A percentile compares a stretch with the other conserved stretches of the same genome.
Conservation (phyloP, 352 stramenopile genomes). For the Vaucheria bursata region DNA sequence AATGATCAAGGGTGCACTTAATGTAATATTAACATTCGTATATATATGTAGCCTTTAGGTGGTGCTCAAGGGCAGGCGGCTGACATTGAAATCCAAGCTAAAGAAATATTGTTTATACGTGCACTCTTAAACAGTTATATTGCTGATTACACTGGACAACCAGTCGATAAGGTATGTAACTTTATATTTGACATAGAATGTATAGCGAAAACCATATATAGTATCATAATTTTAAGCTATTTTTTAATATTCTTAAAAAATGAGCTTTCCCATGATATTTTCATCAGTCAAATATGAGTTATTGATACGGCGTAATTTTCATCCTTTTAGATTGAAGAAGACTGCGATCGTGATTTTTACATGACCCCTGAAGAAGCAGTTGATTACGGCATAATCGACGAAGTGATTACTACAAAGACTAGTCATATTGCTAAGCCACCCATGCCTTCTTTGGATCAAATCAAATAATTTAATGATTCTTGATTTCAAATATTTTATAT, state of each 20-base stretch:
- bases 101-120: constrained; percentile 70
- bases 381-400: constrained; percentile 71
- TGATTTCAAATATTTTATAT: too few species aligned
- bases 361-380: constrained; percentile 68
- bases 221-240: too few species aligned
- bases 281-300: too few species aligned
- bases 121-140: constrained; percentile 67
- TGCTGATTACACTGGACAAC: constrained; percentile 64
- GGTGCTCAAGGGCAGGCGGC: constrained; percentile 80
- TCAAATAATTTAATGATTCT: constrained; percentile 14
- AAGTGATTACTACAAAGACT: constrained; percentile 70
- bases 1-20: too few species aligned
- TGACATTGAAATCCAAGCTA: constrained; percentile 91
- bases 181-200: too few species aligned
- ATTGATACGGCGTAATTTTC: too few species aligned
- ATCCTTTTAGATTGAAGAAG: constrained; percentile 57
- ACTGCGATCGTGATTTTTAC: constrained; percentile 73
- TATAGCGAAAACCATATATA: too few species aligned
- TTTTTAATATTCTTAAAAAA: too few species aligned
- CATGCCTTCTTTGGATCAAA: constrained; percentile 53
- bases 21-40: too few species aligned
- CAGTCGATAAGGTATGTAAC: constrained; percentile 65
- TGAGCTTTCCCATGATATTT: too few species aligned
- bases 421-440: constrained; percentile 62
- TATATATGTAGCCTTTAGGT: constrained; percentile 75